Conservation (phyloP, 179 eudicot genomes). For the Dionaea muscipula region DNA sequence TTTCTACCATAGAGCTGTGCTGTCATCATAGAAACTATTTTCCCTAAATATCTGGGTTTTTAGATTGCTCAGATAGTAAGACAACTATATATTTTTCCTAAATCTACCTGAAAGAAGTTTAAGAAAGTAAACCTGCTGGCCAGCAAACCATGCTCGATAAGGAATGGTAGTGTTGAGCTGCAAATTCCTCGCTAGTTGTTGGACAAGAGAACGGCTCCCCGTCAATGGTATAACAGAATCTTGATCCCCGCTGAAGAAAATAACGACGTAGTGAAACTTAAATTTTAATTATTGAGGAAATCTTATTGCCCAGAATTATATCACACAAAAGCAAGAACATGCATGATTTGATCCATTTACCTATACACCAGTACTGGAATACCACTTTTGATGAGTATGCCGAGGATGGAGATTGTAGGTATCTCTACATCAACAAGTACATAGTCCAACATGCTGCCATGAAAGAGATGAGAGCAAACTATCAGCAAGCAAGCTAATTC, state of each 20-base stretch:
- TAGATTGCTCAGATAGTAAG: too few species aligned
- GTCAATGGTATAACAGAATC: slow-evolving; percentile 91
- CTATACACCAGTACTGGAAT: slow-evolving; percentile 86
- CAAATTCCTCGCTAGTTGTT: slow-evolving; percentile 40
- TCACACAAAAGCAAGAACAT: too few species aligned
- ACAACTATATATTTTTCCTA: too few species aligned
- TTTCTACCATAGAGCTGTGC: too few species aligned
- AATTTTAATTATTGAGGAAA: too few species aligned
- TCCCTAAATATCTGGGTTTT: too few species aligned
- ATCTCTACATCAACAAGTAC: slow-evolving; percentile 64
- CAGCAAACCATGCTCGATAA: slow-evolving; percentile 91
- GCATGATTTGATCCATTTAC: too few species aligned
- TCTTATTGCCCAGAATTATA: too few species aligned
- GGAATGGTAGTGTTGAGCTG: slow-evolving; percentile 56
- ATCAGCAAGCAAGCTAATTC: too few species aligned
- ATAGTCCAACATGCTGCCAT: slow-evolving; percentile 64
- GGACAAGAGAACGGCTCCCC: slow-evolving; percentile 75
- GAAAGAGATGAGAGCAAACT: neutral
- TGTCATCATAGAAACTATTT: too few species aligned
- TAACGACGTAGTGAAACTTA: too few species aligned
- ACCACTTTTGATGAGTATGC: slow-evolving; percentile 49
- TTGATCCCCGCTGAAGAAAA: slow-evolving; percentile 69
- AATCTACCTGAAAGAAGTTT: neutral
- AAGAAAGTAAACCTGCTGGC: slow-evolving; percentile 48
- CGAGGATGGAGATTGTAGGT: slow-evolving; percentile 70